These are phyloP conservation scores for Glebionis coronaria DNA, from an alignment of 129 eudicot species.

Conservation along the genomic window DNA sequence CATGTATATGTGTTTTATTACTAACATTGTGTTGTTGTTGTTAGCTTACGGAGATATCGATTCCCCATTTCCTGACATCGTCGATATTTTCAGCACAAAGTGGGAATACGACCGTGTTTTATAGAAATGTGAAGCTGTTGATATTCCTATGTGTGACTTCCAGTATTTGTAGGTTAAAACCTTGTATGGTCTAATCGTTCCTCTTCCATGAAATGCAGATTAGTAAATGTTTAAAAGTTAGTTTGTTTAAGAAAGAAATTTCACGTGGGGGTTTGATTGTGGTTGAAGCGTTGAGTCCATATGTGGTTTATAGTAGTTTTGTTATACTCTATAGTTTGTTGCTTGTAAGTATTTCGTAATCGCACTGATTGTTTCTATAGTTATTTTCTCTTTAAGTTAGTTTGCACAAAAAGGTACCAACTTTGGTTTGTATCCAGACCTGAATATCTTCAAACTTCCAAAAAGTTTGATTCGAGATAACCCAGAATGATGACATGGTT, in stretches of 20 bases:
- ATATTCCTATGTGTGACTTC: slow-evolving; percentile 63
- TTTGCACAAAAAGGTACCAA: too few species aligned
- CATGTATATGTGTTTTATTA: too few species aligned
- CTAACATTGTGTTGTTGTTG: slow-evolving; percentile 25
- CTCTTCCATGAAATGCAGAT: slow-evolving; percentile 27
- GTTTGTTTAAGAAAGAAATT: not conserved
- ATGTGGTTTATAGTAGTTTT: slow-evolving; percentile 1
- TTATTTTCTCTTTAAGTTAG: too few species aligned
- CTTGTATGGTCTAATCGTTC: slow-evolving; percentile 61
- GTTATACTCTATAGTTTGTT: not conserved
- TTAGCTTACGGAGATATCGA: slow-evolving; percentile 87
- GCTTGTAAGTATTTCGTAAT: not conserved
- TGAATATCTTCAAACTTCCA: too few species aligned
- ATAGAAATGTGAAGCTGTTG: slow-evolving; percentile 65
- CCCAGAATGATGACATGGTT: too few species aligned
- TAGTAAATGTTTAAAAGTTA: slow-evolving; percentile 12
- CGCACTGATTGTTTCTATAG: too few species aligned
- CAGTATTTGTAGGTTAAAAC: slow-evolving; percentile 89
- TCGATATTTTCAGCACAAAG: slow-evolving; percentile 97
- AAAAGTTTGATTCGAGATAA: too few species aligned
- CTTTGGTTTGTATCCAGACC: too few species aligned
- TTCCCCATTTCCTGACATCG: slow-evolving; percentile 96
- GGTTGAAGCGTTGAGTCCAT: not conserved
- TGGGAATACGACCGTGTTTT: slow-evolving; percentile 58
- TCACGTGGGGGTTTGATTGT: slow-evolving; percentile 1